These are phyloP conservation scores for Chalciporus chontae DNA, from an alignment of 768 basidiomycete genomes.

Conservation along the genomic window DNA sequence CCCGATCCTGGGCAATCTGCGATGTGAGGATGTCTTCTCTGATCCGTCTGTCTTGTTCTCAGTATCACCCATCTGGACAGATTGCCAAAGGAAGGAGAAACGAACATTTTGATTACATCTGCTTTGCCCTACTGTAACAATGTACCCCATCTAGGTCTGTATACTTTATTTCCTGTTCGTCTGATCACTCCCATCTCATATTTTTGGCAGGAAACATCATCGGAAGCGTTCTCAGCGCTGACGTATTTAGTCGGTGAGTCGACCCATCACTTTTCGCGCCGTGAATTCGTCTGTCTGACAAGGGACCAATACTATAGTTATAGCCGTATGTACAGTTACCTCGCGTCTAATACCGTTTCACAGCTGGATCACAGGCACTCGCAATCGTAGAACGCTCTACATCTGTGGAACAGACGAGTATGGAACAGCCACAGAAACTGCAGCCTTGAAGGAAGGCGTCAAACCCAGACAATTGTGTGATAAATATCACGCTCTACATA, in stretches of 20 bases:
- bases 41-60: not conserved
- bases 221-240: slow-evolving; percentile 94
- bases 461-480: slow-evolving; percentile 81
- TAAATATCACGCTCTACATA: slow-evolving; percentile 86
- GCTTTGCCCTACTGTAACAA: slow-evolving; percentile 97
- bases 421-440: slow-evolving; percentile 98
- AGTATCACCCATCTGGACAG: slow-evolving; percentile 29
- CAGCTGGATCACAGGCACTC: slow-evolving; percentile 41
- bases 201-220: slow-evolving; percentile 71
- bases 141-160: slow-evolving; percentile 88
- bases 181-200: slow-evolving; percentile 6
- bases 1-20: slow-evolving; percentile 49
- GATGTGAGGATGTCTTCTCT: slow-evolving; percentile 35
- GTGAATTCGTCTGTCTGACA: slow-evolving; percentile 4
- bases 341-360: not conserved
- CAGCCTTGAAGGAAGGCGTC: slow-evolving; percentile 84
- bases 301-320: slow-evolving; percentile 39
- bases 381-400: slow-evolving; percentile 88
- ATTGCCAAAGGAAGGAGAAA: slow-evolving; percentile 79
- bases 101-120: slow-evolving; percentile 89
- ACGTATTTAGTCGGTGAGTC: slow-evolving; percentile 89
- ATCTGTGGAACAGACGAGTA: slow-evolving; percentile 99
- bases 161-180: not conserved
- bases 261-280: not conserved
- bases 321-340: slow-evolving; percentile 44